Conservation (phyloP, 2,329 filamentous ascomycete genomes). For the Colletotrichum cuscutae region DNA sequence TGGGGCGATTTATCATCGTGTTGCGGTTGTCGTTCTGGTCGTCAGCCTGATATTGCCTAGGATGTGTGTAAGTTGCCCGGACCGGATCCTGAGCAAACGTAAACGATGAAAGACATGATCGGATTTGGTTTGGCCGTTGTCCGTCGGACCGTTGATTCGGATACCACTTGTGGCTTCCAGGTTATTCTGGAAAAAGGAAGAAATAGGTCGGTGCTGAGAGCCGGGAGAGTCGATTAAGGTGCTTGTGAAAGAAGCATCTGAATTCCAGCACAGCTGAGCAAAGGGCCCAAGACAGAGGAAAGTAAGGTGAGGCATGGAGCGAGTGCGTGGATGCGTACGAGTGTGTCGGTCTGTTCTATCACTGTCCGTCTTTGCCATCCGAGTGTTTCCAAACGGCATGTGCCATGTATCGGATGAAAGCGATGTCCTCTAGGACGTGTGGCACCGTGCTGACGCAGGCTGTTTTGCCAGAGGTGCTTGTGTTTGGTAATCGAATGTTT, state of each 20-base stretch:
- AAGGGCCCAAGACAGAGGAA: constrained; percentile 12
- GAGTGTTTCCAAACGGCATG: not conserved
- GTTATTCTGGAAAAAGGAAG: constrained; percentile 27
- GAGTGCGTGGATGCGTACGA: not conserved
- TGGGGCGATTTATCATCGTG: not conserved
- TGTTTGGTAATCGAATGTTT: not conserved
- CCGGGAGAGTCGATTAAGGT: not conserved
- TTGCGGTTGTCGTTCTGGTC: not conserved
- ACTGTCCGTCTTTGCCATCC: constrained; percentile 8
- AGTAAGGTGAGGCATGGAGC: not conserved
- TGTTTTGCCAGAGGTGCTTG: constrained; percentile 1
- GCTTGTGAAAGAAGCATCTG: not conserved
- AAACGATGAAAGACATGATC: not conserved
- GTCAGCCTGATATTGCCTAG: not conserved
- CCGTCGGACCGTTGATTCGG: constrained; percentile 17
- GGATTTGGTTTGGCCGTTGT: constrained; percentile 1
- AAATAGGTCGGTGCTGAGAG: constrained; percentile 5
- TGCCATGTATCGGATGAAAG: constrained; percentile 20
- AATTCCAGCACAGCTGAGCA: not conserved
- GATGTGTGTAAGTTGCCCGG: not conserved
- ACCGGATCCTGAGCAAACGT: not conserved
- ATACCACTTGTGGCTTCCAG: constrained; percentile 18
- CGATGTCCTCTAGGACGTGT: not conserved
- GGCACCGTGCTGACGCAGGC: constrained; percentile 1
- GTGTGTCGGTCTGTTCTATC: constrained; percentile 12